Evolutionary conservation across 257 asterid genomes (phyloP).

Genomic region (Solanum etuberosum): DNA sequence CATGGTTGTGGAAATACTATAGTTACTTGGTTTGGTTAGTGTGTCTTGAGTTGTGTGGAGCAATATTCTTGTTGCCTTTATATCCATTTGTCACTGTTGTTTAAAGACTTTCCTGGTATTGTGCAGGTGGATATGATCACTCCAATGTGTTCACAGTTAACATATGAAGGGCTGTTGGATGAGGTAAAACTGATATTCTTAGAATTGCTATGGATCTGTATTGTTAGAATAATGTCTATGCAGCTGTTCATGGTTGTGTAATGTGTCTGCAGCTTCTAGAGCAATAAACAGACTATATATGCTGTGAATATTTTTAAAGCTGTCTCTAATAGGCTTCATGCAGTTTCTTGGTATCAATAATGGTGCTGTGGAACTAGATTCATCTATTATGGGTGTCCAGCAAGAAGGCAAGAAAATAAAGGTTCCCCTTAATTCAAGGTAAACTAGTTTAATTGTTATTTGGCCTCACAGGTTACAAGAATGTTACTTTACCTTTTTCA

Average conservation of each 20-base stretch:
- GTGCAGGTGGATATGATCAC: constrained; percentile 98
- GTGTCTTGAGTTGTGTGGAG: neutral
- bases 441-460: neutral
- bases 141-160: constrained; percentile 91
- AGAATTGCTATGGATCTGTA: neutral
- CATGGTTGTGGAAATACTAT: neutral
- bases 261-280: neutral
- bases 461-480: neutral
- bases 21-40: neutral
- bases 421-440: constrained; percentile 96
- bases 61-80: neutral
- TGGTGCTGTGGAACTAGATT: constrained; percentile 90
- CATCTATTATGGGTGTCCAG: constrained; percentile 81
- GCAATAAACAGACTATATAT: neutral
- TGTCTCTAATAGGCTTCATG: constrained; percentile 40
- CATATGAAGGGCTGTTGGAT: constrained; percentile 89
- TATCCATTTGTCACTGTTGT: neutral
- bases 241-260: neutral
- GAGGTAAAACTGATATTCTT: constrained; percentile 45
- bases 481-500: neutral
- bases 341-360: constrained; percentile 84
- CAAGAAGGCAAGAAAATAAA: constrained; percentile 85
- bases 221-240: neutral
- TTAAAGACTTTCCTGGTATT: constrained; percentile 7
- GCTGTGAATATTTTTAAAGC: constrained; percentile 20